Evolutionary conservation across 2,329 filamentous ascomycete genomes (phyloP).

Genomic region (Xylaria arbuscula): DNA sequence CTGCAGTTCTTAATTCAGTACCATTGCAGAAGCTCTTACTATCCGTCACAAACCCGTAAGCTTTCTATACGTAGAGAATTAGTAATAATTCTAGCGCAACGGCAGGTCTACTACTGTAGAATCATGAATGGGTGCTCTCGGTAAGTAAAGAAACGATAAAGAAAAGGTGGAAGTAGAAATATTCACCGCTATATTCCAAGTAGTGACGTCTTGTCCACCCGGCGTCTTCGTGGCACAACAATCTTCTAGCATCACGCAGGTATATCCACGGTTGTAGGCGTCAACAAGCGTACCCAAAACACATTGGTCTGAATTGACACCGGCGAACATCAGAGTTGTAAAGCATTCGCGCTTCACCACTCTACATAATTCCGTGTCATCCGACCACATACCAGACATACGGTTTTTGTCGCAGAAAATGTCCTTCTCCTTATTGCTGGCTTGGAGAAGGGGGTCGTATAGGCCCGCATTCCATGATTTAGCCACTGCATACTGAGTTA

Average conservation of each 20-base stretch:
- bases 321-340: slow-evolving; percentile 64
- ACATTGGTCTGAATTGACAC: slow-evolving; percentile 72
- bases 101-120: background rate
- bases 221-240: slow-evolving; percentile 62
- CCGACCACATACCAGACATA: slow-evolving; percentile 67
- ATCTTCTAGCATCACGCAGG: slow-evolving; percentile 66
- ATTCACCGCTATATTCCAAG: slow-evolving; percentile 54
- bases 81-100: slow-evolving; percentile 4
- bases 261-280: slow-evolving; percentile 65
- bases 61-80: background rate
- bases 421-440: slow-evolving; percentile 55
- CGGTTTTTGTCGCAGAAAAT: slow-evolving; percentile 67
- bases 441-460: slow-evolving; percentile 57
- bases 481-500: slow-evolving; percentile 48
- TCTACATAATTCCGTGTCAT: slow-evolving; percentile 52
- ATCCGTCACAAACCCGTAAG: too few species aligned
- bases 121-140: background rate
- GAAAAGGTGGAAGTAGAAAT: background rate
- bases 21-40: too few species aligned
- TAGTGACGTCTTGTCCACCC: slow-evolving; percentile 51
- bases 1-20: too few species aligned
- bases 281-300: slow-evolving; percentile 67
- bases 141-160: background rate
- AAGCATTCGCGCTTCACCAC: slow-evolving; percentile 38
- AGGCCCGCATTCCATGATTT: slow-evolving; percentile 68